phyloP scores from a whole-genome alignment of 257 asterid species.

The Capsicum pubescens region DNA sequence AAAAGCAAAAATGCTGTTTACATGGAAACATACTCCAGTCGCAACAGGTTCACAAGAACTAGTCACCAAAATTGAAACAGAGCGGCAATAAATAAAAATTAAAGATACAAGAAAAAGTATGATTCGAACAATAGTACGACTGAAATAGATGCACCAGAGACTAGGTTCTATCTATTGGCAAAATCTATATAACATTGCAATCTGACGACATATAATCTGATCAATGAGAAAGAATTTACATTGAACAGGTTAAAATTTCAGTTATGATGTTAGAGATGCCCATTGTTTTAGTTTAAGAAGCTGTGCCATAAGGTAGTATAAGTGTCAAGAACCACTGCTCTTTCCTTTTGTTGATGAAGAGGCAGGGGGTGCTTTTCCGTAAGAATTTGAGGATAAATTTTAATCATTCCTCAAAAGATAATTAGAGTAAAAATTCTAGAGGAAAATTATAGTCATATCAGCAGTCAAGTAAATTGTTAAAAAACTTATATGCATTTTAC shows the following conservation, averaged over 20 bases:
- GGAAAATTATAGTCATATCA: background rate
- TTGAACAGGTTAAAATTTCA: background rate
- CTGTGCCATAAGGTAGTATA: conserved; percentile 6
- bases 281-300: background rate
- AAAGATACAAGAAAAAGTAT: background rate
- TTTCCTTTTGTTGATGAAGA: conserved; percentile 10
- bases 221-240: background rate
- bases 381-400: background rate
- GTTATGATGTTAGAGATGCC: background rate
- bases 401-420: background rate
- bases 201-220: background rate
- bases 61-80: background rate
- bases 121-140: background rate
- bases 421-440: background rate
- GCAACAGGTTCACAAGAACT: background rate
- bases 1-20: background rate
- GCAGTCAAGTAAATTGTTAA: background rate
- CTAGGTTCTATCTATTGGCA: background rate
- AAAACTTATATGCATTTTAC: conserved; percentile 45
- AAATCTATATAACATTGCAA: background rate
- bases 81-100: background rate
- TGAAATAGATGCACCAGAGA: background rate
- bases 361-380: conserved; percentile 9
- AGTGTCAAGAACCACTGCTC: background rate
- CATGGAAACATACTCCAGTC: conserved; percentile 22